Percentiles rank a stretch among this genome's conserved stretches.
Conservation (phyloP, 441 rosid genomes). For the Jatropha podagrica region DNA sequence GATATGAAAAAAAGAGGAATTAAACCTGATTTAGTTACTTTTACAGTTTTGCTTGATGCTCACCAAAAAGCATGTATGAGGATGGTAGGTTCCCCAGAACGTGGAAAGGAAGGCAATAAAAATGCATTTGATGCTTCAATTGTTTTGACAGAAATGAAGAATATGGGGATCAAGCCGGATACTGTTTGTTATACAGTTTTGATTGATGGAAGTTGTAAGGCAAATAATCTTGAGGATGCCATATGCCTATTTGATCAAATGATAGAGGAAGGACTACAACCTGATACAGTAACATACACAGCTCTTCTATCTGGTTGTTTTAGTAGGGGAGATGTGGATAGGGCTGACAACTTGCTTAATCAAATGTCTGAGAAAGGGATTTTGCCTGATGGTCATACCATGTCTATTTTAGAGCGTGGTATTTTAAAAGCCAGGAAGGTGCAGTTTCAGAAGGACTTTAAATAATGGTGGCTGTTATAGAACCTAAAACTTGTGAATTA, state of each 20-base stretch:
- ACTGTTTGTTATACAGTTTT: conserved; percentile 35
- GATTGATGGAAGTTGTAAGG: conserved; percentile 28
- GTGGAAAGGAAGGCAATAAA: conserved; percentile 24
- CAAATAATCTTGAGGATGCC: conserved; percentile 20
- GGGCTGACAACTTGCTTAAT: conserved; percentile 37
- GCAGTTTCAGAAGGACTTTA: background rate
- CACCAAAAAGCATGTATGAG: conserved; percentile 21
- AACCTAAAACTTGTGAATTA: background rate
- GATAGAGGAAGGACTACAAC: conserved; percentile 52
- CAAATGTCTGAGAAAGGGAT: conserved; percentile 41
- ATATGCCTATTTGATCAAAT: conserved; percentile 38
- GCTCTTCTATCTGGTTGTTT: conserved; percentile 51
- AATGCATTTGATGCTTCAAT: conserved; percentile 19
- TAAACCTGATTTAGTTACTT: conserved; percentile 53
- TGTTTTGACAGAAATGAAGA: conserved; percentile 40
- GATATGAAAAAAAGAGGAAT: conserved; percentile 61
- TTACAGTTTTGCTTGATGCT: conserved; percentile 58
- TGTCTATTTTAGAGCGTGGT: conserved; percentile 17
- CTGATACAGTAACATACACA: conserved; percentile 58
- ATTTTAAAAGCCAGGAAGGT: conserved; percentile 13
- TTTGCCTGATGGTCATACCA: conserved; percentile 23
- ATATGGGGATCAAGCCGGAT: conserved; percentile 38
- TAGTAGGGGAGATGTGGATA: conserved; percentile 39
- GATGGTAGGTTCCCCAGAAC: conserved; percentile 3
- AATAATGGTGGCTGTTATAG: conserved; percentile 2